Conservation (phyloP, 164 flowering plant species). For the Nymphaea colorata region DNA sequence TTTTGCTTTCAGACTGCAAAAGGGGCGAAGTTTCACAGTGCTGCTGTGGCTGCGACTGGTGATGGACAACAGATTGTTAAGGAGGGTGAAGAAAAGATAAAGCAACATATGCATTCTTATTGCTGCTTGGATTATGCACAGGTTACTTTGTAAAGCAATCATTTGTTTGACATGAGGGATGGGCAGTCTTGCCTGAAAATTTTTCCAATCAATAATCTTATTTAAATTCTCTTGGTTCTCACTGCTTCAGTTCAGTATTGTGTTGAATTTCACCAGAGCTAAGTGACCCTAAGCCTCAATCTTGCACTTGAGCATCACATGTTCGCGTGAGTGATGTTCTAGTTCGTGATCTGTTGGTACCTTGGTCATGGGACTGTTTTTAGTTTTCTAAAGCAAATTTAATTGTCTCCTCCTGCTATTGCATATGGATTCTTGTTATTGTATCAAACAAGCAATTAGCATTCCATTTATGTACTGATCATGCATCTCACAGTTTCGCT, state of each 20-base stretch:
- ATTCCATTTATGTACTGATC: no score
- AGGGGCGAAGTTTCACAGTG: slow-evolving; percentile 70
- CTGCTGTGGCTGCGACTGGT: slow-evolving; percentile 72
- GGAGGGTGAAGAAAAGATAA: slow-evolving; percentile 83
- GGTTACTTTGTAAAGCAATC: slow-evolving; percentile 23
- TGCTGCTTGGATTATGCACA: slow-evolving; percentile 93
- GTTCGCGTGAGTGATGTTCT: no score
- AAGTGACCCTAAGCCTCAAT: no score
- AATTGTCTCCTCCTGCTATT: no score
- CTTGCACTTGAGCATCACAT: no score
- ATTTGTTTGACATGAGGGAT: not conserved
- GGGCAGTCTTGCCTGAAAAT: not conserved
- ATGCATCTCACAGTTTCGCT: no score
- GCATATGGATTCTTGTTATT: no score
- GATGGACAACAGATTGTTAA: slow-evolving; percentile 43
- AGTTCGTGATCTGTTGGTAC: no score
- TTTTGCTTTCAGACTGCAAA: slow-evolving; percentile 57
- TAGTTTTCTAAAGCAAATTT: no score
- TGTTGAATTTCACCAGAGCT: no score
- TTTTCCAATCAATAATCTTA: not conserved
- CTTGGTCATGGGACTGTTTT: no score
- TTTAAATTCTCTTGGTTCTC: not conserved
- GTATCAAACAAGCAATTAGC: no score
- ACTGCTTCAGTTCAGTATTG: not conserved
- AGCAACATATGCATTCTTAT: slow-evolving; percentile 92